Evolutionary conservation across 495 filamentous ascomycete genomes (phyloP), one percentile per base, ranked within the genome.

Genomic region (Aspergillus incahuasiensis): DNA sequence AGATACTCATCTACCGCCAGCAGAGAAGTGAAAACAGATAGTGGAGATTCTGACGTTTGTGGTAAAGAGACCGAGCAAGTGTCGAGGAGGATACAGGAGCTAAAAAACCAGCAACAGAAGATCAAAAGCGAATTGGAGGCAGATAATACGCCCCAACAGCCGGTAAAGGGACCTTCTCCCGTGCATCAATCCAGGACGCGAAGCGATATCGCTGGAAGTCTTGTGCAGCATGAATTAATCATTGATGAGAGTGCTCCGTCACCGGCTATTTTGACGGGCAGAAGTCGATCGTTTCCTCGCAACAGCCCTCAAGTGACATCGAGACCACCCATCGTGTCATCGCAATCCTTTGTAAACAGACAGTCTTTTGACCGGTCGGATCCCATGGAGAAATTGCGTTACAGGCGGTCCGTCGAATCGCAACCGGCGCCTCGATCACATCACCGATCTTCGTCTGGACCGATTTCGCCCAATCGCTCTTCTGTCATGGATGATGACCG

Each of bases 201-300:
- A 8, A 68, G 62, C 54, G 67, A 66, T 59, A 55, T 50, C 53
- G 67, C 59, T 48, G 61, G 38, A 46, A 57, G 43, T 38, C 65
- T 22, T 16, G 61, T 34, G 25, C 39, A 56, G 54, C 46, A 67
- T 42, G 69, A 70, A 20, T 55, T 65, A 16, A 53, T 40, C 19
- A 54, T 68, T 42, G 82, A 87, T 22, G 84, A 87, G 41, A 86
- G 83, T 52, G 87, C 87, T 1, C 87, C 87, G 8, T 85, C 85
- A 3, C 87, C 87, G 4, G 79, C 82, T 1, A 76, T 90, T 19
- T 79, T 82, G 47, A 78, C 74, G 11, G 69, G 74, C 7, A 74
- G 70, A 54, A 70, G 57, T 77, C 85, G 72, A 69, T 76, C 54
- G 67, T 77, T 52, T 67, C 64, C 76, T n/a, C 72, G 79, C 44